phyloP scores from a whole-genome alignment of 768 basidiomycete species.

The Lactarius sanguifluus region DNA sequence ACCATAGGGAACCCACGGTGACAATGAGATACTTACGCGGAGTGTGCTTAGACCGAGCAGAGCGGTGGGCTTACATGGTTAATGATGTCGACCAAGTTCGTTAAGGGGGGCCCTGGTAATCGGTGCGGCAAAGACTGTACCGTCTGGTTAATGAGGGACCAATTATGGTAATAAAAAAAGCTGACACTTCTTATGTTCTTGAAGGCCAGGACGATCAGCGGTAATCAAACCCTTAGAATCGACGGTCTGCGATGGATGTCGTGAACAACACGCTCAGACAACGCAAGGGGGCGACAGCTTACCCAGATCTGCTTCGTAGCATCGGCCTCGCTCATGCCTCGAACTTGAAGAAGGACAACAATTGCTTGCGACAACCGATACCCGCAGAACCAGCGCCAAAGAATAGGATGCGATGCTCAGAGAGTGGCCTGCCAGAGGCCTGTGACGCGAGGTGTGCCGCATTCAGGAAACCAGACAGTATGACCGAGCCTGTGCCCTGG shows the following conservation, averaged over 20 bases:
- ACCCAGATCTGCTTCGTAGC: slow-evolving; percentile 79
- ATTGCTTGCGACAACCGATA: slow-evolving; percentile 87
- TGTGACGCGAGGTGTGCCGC: slow-evolving; percentile 77
- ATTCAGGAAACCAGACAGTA: slow-evolving; percentile 86
- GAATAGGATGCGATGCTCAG: slow-evolving; percentile 85
- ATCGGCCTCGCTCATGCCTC: slow-evolving; percentile 74
- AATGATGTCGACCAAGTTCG: slow-evolving; percentile 75
- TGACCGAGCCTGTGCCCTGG: slow-evolving; percentile 78
- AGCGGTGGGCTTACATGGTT: slow-evolving; percentile 84
- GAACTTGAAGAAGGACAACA: slow-evolving; percentile 85
- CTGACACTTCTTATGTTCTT: slow-evolving; percentile 83
- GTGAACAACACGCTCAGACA: background rate
- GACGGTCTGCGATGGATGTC: slow-evolving; percentile 38
- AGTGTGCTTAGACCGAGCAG: slow-evolving; percentile 86
- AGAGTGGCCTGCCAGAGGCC: slow-evolving; percentile 63
- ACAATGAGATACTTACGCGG: slow-evolving; percentile 42
- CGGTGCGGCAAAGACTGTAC: slow-evolving; percentile 76
- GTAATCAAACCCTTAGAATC: slow-evolving; percentile 89
- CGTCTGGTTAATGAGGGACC: slow-evolving; percentile 13
- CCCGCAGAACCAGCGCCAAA: slow-evolving; percentile 92
- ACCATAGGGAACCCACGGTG: slow-evolving; percentile 9
- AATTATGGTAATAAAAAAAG: slow-evolving; percentile 10
- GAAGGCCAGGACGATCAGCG: slow-evolving; percentile 63
- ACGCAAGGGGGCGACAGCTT: background rate
- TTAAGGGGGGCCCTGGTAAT: slow-evolving; percentile 76